Evolutionary conservation across 2,329 filamentous ascomycete genomes (phyloP).

Genomic region (Nemania diffusa): DNA sequence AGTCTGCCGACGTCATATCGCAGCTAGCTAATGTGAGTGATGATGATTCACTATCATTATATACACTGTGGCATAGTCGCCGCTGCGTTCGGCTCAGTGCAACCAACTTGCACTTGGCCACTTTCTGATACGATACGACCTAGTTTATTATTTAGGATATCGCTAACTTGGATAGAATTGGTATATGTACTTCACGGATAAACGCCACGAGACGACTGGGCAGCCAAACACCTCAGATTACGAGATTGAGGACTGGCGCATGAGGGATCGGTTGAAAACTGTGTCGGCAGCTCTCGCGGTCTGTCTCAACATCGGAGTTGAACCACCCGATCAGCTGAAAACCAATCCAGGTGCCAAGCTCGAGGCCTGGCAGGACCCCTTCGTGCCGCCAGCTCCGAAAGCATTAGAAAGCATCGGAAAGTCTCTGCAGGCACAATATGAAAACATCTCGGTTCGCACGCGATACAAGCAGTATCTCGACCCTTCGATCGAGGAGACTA

Average conservation of each 20-base stretch:
- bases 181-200: slow-evolving; percentile 99
- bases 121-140: not conserved
- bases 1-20: slow-evolving; percentile 88
- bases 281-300: slow-evolving; percentile 94
- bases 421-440: slow-evolving; percentile 94
- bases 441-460: slow-evolving; percentile 93
- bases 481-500: slow-evolving; percentile 95
- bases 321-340: slow-evolving; percentile 96
- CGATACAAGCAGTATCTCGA: slow-evolving; percentile 97
- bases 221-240: slow-evolving; percentile 77
- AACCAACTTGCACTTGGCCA: slow-evolving; percentile 1
- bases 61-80: not conserved
- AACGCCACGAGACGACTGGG: slow-evolving; percentile 93
- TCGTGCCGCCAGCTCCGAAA: slow-evolving; percentile 80
- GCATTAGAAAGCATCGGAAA: slow-evolving; percentile 95
- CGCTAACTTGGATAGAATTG: slow-evolving; percentile 74
- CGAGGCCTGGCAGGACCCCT: slow-evolving; percentile 97
- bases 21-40: slow-evolving; percentile 79
- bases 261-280: slow-evolving; percentile 95
- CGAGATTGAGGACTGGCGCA: slow-evolving; percentile 91
- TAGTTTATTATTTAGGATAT: not conserved
- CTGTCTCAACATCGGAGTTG: slow-evolving; percentile 96
- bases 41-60: not conserved
- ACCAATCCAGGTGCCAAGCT: slow-evolving; percentile 92
- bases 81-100: not conserved